A percentile compares a stretch with the other conserved stretches of the same genome.
Conservation (phyloP, 257 asterid species). For the Solanum lycopersicoides region DNA sequence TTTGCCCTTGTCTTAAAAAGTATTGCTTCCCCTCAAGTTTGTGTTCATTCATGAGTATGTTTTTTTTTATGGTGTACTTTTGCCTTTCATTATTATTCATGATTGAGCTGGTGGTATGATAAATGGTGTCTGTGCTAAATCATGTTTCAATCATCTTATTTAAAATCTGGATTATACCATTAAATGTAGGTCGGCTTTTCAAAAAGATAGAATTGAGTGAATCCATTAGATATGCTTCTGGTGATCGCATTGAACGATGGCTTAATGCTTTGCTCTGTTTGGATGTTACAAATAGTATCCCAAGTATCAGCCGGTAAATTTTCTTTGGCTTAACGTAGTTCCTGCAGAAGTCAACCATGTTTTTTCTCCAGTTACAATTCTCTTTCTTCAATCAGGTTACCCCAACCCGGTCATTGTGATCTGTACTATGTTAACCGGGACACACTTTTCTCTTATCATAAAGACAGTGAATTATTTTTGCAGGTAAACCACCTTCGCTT, state of each 20-base stretch:
- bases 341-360: neutral
- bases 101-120: neutral
- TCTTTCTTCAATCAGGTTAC: slow-evolving; percentile 38
- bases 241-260: slow-evolving; percentile 92
- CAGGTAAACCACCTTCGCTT: slow-evolving; percentile 35
- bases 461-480: slow-evolving; percentile 79
- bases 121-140: neutral
- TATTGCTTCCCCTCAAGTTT: neutral
- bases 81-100: neutral
- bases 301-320: slow-evolving; percentile 57
- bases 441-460: slow-evolving; percentile 87
- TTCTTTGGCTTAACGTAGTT: neutral
- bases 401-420: slow-evolving; percentile 72
- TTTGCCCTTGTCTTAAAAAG: neutral
- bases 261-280: slow-evolving; percentile 75
- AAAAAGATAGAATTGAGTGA: slow-evolving; percentile 80
- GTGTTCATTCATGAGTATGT: neutral
- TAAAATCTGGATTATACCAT: neutral
- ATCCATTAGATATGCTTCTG: slow-evolving; percentile 96
- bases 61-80: neutral
- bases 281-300: slow-evolving; percentile 65
- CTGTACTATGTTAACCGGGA: slow-evolving; percentile 92
- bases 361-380: neutral
- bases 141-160: neutral
- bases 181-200: slow-evolving; percentile 66